A percentile compares a stretch with the other conserved stretches of the same genome.
These are phyloP conservation scores for Myriosclerotinia duriaeana DNA, from an alignment of 2,329 filamentous ascomycete species.

Conservation along the genomic window DNA sequence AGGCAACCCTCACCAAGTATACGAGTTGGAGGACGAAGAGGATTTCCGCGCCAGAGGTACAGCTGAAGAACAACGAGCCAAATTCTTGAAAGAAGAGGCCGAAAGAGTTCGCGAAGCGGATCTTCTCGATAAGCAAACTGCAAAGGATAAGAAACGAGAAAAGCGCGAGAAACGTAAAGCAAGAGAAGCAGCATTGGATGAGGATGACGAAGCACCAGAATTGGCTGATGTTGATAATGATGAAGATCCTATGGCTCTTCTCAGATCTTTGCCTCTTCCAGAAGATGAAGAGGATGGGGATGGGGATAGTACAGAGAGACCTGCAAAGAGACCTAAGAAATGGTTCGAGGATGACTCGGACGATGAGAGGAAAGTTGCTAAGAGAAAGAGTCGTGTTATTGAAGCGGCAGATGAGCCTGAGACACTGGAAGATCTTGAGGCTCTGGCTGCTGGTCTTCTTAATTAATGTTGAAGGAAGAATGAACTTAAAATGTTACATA, in stretches of 20 bases:
- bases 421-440: slow-evolving; percentile 76
- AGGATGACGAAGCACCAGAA: slow-evolving; percentile 35
- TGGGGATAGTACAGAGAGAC: slow-evolving; percentile 53
- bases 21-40: slow-evolving; percentile 84
- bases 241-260: slow-evolving; percentile 56
- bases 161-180: slow-evolving; percentile 66
- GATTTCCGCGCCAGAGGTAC: slow-evolving; percentile 74
- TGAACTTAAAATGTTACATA: not conserved
- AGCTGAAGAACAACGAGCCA: slow-evolving; percentile 71
- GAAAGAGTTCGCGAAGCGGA: slow-evolving; percentile 73
- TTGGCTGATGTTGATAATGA: slow-evolving; percentile 44
- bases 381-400: slow-evolving; percentile 55
- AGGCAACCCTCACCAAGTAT: slow-evolving; percentile 78
- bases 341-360: slow-evolving; percentile 72
- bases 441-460: slow-evolving; percentile 71
- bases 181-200: slow-evolving; percentile 56
- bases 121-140: slow-evolving; percentile 76
- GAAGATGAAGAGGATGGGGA: slow-evolving; percentile 50
- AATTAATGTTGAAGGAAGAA: slow-evolving; percentile 41
- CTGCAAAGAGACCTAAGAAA: slow-evolving; percentile 69
- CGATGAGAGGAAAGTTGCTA: slow-evolving; percentile 46
- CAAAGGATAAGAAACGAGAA: slow-evolving; percentile 73
- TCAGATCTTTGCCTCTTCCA: slow-evolving; percentile 57
- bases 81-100: slow-evolving; percentile 75
- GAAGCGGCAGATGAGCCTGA: slow-evolving; percentile 68